A percentile compares a stretch with the other conserved stretches of the same genome.
These are phyloP conservation scores for Pleoardoris graminearum DNA, from an alignment of 2,329 filamentous ascomycete genomes.

Conservation along the genomic window DNA sequence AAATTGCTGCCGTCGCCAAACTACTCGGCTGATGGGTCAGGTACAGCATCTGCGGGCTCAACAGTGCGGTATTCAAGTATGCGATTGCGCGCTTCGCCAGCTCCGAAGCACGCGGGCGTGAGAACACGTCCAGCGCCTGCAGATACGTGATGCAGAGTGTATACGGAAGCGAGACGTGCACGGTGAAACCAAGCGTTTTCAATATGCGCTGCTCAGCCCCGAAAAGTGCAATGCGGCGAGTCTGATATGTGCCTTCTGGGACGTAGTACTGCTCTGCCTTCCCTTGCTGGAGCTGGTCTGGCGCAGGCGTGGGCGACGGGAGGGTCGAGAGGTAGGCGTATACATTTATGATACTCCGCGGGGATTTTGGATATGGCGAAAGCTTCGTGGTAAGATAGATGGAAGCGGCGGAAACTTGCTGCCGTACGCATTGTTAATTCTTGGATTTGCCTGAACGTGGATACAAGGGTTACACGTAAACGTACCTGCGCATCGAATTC, in stretches of 20 bases:
- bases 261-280: constrained; percentile 58
- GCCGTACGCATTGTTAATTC: constrained; percentile 8
- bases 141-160: constrained; percentile 88
- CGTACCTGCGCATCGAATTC: constrained; percentile 62
- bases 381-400: constrained; percentile 84
- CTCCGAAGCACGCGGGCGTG: constrained; percentile 47
- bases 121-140: constrained; percentile 77
- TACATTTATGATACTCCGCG: constrained; percentile 80
- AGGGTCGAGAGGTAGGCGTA: constrained; percentile 78
- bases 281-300: constrained; percentile 23
- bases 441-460: too few species aligned
- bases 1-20: constrained; percentile 85
- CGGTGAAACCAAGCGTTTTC: constrained; percentile 76
- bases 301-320: constrained; percentile 59
- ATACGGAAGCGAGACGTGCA: constrained; percentile 83
- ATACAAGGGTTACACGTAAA: constrained; percentile 20
- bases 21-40: constrained; percentile 87
- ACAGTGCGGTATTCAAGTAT: constrained; percentile 81
- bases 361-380: constrained; percentile 73
- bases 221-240: constrained; percentile 66
- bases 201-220: constrained; percentile 78
- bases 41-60: constrained; percentile 88
- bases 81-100: constrained; percentile 70
- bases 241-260: constrained; percentile 71
- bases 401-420: constrained; percentile 81